A percentile compares a stretch with the other conserved stretches of the same genome.
phyloP scores from a whole-genome alignment of 257 asterid species.

The Misopates orontium region DNA sequence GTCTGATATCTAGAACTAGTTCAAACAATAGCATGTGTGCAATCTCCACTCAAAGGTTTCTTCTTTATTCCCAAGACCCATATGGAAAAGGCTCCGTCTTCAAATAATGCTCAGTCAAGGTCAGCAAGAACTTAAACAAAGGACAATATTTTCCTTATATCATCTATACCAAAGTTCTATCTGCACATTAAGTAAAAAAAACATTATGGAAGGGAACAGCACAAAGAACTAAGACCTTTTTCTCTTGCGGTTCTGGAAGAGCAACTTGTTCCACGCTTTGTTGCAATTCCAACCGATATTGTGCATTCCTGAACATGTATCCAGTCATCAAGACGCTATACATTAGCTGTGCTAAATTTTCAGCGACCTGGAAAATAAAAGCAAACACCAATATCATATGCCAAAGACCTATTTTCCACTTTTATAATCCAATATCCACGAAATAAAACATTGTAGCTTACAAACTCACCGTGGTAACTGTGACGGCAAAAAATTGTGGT shows the following conservation, averaged over 20 bases:
- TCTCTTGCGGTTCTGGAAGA: conserved; percentile 83
- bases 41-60: not conserved
- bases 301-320: conserved; percentile 93
- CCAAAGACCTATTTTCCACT: conserved; percentile 15
- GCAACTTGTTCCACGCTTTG: conserved; percentile 95
- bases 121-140: not conserved
- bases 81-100: conserved; percentile 12
- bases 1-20: conserved; percentile 4
- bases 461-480: conserved; percentile 80
- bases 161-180: conserved; percentile 5
- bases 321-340: conserved; percentile 99
- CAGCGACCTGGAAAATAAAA: conserved; percentile 70
- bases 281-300: conserved; percentile 86
- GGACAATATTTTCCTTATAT: not conserved
- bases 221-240: conserved; percentile 41
- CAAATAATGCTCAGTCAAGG: conserved; percentile 4
- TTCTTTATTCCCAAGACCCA: conserved; percentile 1
- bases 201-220: conserved; percentile 18
- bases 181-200: not conserved
- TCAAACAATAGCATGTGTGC: not conserved
- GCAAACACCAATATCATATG: conserved; percentile 23
- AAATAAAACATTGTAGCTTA: not conserved
- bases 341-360: conserved; percentile 97
- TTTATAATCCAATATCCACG: not conserved
- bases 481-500: conserved; percentile 86